Evolutionary conservation across 768 basidiomycete genomes (phyloP).

Genomic region (Russula earlei): DNA sequence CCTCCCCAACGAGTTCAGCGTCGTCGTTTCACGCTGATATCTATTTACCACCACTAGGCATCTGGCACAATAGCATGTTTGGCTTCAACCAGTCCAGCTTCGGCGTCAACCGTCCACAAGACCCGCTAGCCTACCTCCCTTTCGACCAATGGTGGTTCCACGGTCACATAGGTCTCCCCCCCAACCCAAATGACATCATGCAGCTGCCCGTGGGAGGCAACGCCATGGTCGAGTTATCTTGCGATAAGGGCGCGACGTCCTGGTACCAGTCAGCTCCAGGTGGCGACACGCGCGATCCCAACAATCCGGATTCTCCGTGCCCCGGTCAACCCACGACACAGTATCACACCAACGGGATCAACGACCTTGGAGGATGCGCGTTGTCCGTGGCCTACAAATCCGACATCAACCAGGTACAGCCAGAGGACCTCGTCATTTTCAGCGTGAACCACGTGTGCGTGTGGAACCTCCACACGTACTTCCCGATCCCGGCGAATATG

Average conservation of each 20-base stretch:
- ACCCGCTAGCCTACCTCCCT: constrained; percentile 26
- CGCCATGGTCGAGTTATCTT: constrained; percentile 23
- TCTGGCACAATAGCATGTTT: constrained; percentile 30
- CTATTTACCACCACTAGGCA: constrained; percentile 13
- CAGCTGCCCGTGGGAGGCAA: constrained; percentile 27
- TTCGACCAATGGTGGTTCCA: constrained; percentile 34
- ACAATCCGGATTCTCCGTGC: constrained; percentile 22
- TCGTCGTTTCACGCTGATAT: neutral
- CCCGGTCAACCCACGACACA: constrained; percentile 16
- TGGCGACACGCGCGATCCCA: constrained; percentile 21
- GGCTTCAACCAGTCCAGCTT: constrained; percentile 31
- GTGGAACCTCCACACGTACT: constrained; percentile 33
- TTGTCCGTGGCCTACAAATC: constrained; percentile 38
- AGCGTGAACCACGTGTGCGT: constrained; percentile 36
- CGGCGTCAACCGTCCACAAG: constrained; percentile 28
- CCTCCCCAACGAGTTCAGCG: neutral
- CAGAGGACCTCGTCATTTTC: constrained; percentile 36
- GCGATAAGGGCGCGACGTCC: constrained; percentile 28
- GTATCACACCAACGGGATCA: constrained; percentile 26
- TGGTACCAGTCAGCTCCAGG: constrained; percentile 21
- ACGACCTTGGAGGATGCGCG: constrained; percentile 31
- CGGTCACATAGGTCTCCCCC: constrained; percentile 27
- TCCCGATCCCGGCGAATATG: constrained; percentile 34
- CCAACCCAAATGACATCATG: constrained; percentile 26
- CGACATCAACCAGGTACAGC: constrained; percentile 29